A percentile compares a stretch with the other conserved stretches of the same genome.
Evolutionary conservation across 352 stramenopile genomes (phyloP).

Genomic region (Pythium monospermum): DNA sequence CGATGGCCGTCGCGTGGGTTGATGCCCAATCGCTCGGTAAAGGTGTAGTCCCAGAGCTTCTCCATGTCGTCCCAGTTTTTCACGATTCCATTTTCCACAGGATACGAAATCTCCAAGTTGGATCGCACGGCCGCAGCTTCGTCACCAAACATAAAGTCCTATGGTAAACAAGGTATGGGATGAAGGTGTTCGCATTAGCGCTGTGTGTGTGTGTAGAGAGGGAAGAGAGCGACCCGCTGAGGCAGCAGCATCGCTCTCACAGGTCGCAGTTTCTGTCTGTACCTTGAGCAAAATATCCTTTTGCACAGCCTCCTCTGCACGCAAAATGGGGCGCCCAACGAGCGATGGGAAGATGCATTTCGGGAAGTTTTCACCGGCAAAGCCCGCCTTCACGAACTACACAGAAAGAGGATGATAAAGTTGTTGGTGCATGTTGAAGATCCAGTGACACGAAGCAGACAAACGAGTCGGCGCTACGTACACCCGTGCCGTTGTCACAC

Average conservation of each 20-base stretch:
- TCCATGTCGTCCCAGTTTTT: constrained; percentile 98
- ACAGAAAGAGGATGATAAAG: constrained; percentile 5
- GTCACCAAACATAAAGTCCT: constrained; percentile 96
- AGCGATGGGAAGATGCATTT: constrained; percentile 93
- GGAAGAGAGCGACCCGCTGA: no score
- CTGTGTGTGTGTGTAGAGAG: no score
- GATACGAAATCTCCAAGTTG: constrained; percentile 87
- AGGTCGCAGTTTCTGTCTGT: no score
- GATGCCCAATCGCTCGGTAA: constrained; percentile 86
- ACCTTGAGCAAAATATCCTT: constrained; percentile 84
- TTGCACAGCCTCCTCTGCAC: constrained; percentile 89
- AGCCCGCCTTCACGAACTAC: constrained; percentile 91
- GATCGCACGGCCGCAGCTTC: constrained; percentile 85
- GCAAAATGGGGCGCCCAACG: constrained; percentile 91
- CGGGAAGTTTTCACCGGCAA: constrained; percentile 94
- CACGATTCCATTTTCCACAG: constrained; percentile 95
- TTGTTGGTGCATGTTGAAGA: no score
- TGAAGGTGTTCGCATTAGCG: no score
- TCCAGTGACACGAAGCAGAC: neutral
- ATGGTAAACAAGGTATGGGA: neutral
- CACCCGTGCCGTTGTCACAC: constrained; percentile 85
- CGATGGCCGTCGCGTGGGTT: constrained; percentile 63
- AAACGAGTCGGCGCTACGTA: constrained; percentile 24
- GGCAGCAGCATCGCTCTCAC: no score
- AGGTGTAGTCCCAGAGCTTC: constrained; percentile 96